Conservation (phyloP, 331 rosid species). For the Rosa hybrid region DNA sequence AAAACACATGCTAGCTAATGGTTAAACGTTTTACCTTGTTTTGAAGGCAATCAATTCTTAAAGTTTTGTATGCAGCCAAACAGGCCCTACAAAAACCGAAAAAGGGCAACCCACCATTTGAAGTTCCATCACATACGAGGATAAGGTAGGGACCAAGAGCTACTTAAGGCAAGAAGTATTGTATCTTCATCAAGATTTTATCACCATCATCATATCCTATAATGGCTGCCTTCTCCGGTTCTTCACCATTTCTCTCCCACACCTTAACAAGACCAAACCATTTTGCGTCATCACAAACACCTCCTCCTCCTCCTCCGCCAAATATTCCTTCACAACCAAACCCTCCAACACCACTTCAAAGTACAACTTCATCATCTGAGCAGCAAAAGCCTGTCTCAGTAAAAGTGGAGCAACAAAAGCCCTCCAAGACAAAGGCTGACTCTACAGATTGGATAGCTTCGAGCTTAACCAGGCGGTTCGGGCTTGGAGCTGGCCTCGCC, state of each 20-base stretch:
- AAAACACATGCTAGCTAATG: background rate
- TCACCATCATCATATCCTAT: conserved; percentile 12
- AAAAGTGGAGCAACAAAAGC: conserved; percentile 45
- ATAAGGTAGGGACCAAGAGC: conserved; percentile 67
- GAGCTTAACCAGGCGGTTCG: conserved; percentile 76
- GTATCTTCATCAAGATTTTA: conserved; percentile 24
- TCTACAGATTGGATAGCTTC: conserved; percentile 95
- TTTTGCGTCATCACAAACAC: conserved; percentile 59
- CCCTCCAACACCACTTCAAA: conserved; percentile 42
- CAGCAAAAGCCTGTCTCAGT: conserved; percentile 39
- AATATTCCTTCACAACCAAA: conserved; percentile 48
- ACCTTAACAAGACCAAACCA: conserved; percentile 58
- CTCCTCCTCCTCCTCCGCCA: conserved; percentile 50
- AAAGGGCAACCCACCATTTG: conserved; percentile 21
- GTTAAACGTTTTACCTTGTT: background rate
- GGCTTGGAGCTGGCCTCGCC: conserved; percentile 95
- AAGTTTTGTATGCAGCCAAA: background rate
- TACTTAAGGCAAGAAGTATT: conserved; percentile 1
- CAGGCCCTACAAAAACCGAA: background rate
- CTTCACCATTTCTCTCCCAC: conserved; percentile 65
- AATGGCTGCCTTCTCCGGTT: conserved; percentile 79
- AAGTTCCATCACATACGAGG: conserved; percentile 29
- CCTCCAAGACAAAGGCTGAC: conserved; percentile 46
- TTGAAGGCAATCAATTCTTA: background rate
- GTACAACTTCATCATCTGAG: conserved; percentile 35